A percentile compares a stretch with the other conserved stretches of the same genome.
Evolutionary conservation across 768 basidiomycete genomes (phyloP).

Genomic region (Dacryopinax spathularia): DNA sequence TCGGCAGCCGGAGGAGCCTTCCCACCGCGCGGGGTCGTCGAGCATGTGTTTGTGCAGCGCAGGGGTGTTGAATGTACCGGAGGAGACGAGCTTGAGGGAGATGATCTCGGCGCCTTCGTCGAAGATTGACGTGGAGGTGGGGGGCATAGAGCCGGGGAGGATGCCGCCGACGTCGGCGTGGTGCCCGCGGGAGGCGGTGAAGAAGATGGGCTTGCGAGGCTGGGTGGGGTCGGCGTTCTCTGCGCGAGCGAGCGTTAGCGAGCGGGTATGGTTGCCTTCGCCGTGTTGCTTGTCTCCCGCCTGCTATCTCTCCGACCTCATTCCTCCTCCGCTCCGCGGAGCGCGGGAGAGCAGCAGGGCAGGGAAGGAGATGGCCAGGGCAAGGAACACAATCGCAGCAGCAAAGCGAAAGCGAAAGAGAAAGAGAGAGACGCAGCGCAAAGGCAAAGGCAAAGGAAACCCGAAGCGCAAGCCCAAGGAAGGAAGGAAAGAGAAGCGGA

Average conservation of each 20-base stretch:
- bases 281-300: no score
- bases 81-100: constrained; percentile 80
- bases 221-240: background rate
- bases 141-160: constrained; percentile 89
- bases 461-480: no score
- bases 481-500: background rate
- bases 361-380: no score
- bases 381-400: no score
- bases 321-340: no score
- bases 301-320: no score
- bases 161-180: constrained; percentile 92
- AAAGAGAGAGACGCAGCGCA: no score
- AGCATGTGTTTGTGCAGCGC: constrained; percentile 69
- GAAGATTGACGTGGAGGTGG: constrained; percentile 77
- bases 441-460: no score
- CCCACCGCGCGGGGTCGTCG: constrained; percentile 63
- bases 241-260: background rate
- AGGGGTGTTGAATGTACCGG: constrained; percentile 62
- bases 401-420: no score
- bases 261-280: no score
- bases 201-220: constrained; percentile 59
- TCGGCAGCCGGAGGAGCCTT: constrained; percentile 74
- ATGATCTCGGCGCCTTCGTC: constrained; percentile 88
- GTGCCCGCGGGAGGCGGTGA: constrained; percentile 85
- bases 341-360: no score